Conservation (phyloP, 1,139 yeast species). For the Candida sanyaensis region DNA sequence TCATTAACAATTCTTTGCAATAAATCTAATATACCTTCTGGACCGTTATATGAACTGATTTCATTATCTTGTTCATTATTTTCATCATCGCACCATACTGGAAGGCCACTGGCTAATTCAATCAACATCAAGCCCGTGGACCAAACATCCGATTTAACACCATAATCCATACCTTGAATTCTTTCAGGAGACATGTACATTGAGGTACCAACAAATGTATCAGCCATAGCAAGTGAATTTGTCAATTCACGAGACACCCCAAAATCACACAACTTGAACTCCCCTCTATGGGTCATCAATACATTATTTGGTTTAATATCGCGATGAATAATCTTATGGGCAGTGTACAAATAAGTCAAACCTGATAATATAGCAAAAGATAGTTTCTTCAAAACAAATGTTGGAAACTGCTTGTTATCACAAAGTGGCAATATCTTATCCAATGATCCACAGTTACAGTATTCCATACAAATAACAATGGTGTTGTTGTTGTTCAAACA, state of each 20-base stretch:
- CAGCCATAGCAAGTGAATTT: slow-evolving; percentile 82
- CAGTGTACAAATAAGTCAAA: slow-evolving; percentile 72
- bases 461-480: slow-evolving; percentile 91
- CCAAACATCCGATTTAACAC: slow-evolving; percentile 96
- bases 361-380: slow-evolving; percentile 81
- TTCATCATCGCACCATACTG: slow-evolving; percentile 43
- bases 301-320: slow-evolving; percentile 63
- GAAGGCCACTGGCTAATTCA: slow-evolving; percentile 81
- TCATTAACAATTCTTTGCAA: slow-evolving; percentile 93
- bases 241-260: slow-evolving; percentile 92
- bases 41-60: slow-evolving; percentile 34
- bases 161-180: slow-evolving; percentile 90
- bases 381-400: slow-evolving; percentile 69
- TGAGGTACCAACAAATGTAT: slow-evolving; percentile 96
- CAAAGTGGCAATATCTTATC: slow-evolving; percentile 72
- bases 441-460: slow-evolving; percentile 91
- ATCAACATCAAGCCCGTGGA: slow-evolving; percentile 87
- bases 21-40: slow-evolving; percentile 86
- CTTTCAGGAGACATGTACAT: slow-evolving; percentile 98
- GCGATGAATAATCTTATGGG: slow-evolving; percentile 87
- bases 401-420: slow-evolving; percentile 48
- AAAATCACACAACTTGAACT: slow-evolving; percentile 85
- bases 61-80: slow-evolving; percentile 20
- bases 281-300: slow-evolving; percentile 74
- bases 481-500: slow-evolving; percentile 64